Conservation (phyloP, 805 yeast species). For the Blastobotrys peoriensis region DNA sequence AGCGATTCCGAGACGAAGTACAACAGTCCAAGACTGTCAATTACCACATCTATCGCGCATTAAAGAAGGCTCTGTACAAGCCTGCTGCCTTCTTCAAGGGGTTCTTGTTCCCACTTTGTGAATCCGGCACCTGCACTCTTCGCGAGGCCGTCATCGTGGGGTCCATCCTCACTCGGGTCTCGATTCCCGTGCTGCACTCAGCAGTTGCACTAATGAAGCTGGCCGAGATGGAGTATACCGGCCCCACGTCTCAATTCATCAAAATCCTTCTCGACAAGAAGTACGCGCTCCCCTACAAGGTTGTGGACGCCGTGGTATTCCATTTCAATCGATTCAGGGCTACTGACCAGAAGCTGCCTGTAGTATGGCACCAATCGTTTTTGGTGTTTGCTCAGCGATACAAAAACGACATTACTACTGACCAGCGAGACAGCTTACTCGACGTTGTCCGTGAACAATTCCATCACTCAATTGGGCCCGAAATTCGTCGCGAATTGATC, state of each 20-base stretch:
- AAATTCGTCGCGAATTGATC: conserved; percentile 83
- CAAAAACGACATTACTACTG: conserved; percentile 97
- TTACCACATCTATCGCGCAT: conserved; percentile 86
- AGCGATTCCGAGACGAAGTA: conserved; percentile 36
- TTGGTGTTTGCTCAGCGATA: conserved; percentile 92
- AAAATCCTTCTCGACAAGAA: conserved; percentile 86
- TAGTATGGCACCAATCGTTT: conserved; percentile 97
- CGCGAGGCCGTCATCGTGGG: conserved; percentile 95
- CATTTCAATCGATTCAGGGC: conserved; percentile 86
- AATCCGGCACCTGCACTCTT: conserved; percentile 71
- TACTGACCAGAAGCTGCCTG: conserved; percentile 60
- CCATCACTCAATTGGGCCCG: conserved; percentile 87
- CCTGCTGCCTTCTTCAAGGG: conserved; percentile 99
- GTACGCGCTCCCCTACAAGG: conserved; percentile 95
- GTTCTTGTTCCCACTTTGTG: conserved; percentile 83
- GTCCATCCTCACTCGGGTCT: conserved; percentile 79
- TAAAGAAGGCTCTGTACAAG: conserved; percentile 89
- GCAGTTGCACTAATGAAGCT: conserved; percentile 90
- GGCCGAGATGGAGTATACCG: conserved; percentile 73
- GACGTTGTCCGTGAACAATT: conserved; percentile 88
- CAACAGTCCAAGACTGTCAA: conserved; percentile 52
- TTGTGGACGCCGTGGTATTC: conserved; percentile 87
- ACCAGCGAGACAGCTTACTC: conserved; percentile 88
- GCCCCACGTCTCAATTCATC: conserved; percentile 86
- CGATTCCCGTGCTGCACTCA: conserved; percentile 92